phyloP scores from a whole-genome alignment of 75 land plant species.

The Cryptomeria japonica region DNA sequence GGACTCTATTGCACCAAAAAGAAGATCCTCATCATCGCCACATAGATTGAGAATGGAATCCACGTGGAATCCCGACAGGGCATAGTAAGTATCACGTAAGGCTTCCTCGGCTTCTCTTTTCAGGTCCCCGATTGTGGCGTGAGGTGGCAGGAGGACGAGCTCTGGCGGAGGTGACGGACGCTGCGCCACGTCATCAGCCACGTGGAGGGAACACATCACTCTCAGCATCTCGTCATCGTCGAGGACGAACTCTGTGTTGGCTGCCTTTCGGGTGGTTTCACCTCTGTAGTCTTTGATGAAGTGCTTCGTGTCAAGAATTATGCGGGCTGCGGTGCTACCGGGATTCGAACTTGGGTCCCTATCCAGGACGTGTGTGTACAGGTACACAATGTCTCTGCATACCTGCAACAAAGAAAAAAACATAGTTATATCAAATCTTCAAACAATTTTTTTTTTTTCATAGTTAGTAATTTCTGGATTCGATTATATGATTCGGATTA shows the following conservation, averaged over 20 bases:
- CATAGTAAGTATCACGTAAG: slow-evolving; percentile 65
- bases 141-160: slow-evolving; percentile 57
- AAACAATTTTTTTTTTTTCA: no score
- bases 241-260: slow-evolving; percentile 16
- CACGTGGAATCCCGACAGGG: slow-evolving; percentile 43
- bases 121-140: slow-evolving; percentile 70
- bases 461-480: no score
- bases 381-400: slow-evolving; percentile 37
- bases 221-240: slow-evolving; percentile 42
- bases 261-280: slow-evolving; percentile 25
- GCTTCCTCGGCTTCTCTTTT: slow-evolving; percentile 49
- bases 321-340: slow-evolving; percentile 30
- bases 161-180: slow-evolving; percentile 45
- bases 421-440: not conserved
- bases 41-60: not conserved
- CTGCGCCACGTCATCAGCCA: slow-evolving; percentile 17
- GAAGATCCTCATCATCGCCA: slow-evolving; percentile 41
- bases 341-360: slow-evolving; percentile 35
- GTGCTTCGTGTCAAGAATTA: slow-evolving; percentile 63
- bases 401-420: slow-evolving; percentile 21
- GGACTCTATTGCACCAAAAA: slow-evolving; percentile 63
- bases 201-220: slow-evolving; percentile 35
- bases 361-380: slow-evolving; percentile 54
- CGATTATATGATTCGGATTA: no score
- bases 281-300: slow-evolving; percentile 61